phyloP scores from a whole-genome alignment of 164 flowering plant species.

The Warburgia ugandensis region DNA sequence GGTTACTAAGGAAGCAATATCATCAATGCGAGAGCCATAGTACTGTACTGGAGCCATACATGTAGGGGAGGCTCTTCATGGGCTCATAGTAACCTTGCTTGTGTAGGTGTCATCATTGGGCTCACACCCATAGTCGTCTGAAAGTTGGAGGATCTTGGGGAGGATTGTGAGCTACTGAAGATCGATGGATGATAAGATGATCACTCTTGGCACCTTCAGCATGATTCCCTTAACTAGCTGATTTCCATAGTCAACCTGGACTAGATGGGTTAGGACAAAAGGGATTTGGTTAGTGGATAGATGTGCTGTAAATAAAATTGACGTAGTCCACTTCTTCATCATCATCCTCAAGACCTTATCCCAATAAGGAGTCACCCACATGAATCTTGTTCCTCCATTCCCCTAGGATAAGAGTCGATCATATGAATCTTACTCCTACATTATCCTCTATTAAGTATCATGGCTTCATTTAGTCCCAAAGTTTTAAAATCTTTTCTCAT shows the following conservation, averaged over 20 bases:
- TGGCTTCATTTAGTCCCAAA: too few relatives aligned
- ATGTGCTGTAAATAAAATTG: too few relatives aligned
- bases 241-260: conserved; percentile 67
- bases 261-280: not conserved
- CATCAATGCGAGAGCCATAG: conserved; percentile 43
- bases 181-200: conserved; percentile 76
- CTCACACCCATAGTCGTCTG: conserved; percentile 37
- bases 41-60: conserved; percentile 78
- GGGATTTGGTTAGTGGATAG: too few relatives aligned
- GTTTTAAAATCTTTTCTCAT: too few relatives aligned
- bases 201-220: conserved; percentile 77
- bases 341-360: too few relatives aligned
- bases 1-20: conserved; percentile 70
- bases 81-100: conserved; percentile 60
- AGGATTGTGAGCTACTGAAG: conserved; percentile 75
- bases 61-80: conserved; percentile 75
- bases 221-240: conserved; percentile 86
- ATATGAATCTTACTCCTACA: too few relatives aligned
- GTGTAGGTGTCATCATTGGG: conserved; percentile 26
- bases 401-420: too few relatives aligned
- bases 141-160: conserved; percentile 51
- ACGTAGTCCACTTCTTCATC: too few relatives aligned
- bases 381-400: too few relatives aligned
- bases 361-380: too few relatives aligned
- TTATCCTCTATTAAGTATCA: too few relatives aligned